These are phyloP conservation scores for Chlorophyllum brunneum DNA, from an alignment of 768 basidiomycete species.

Conservation along the genomic window DNA sequence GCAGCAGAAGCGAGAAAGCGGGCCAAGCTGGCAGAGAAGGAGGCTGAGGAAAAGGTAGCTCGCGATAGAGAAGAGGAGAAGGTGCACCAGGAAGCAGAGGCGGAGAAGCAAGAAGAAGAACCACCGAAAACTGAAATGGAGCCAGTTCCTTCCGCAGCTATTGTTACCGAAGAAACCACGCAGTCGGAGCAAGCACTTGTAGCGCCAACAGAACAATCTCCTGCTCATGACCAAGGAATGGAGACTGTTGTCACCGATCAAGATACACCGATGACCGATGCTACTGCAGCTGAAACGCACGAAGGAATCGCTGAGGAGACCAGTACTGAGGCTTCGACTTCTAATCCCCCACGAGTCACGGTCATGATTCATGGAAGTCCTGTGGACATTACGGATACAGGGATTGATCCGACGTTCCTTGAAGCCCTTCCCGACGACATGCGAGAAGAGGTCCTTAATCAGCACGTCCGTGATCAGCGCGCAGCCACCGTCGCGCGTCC, in stretches of 20 bases:
- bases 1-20: constrained; percentile 63
- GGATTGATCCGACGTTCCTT: constrained; percentile 96
- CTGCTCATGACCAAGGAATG: constrained; percentile 13
- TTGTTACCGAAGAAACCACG: neutral
- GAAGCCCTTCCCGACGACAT: constrained; percentile 98
- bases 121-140: constrained; percentile 23
- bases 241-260: constrained; percentile 12
- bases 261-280: constrained; percentile 34
- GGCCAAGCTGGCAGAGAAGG: constrained; percentile 55
- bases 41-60: constrained; percentile 38
- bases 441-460: constrained; percentile 96
- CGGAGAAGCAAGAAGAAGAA: constrained; percentile 28
- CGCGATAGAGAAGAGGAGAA: constrained; percentile 29
- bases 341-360: constrained; percentile 54
- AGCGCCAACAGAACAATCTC: constrained; percentile 9
- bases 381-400: constrained; percentile 97
- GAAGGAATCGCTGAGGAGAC: constrained; percentile 52
- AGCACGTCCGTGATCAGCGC: constrained; percentile 91
- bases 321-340: constrained; percentile 22
- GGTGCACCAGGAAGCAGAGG: constrained; percentile 30
- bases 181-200: constrained; percentile 5
- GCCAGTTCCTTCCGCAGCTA: neutral
- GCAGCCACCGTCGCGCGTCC: constrained; percentile 72
- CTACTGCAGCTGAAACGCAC: constrained; percentile 13
- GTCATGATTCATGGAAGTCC: constrained; percentile 89